These are phyloP conservation scores for Mucuna pruriens DNA, from an alignment of 306 rosid genomes.

Conservation along the genomic window DNA sequence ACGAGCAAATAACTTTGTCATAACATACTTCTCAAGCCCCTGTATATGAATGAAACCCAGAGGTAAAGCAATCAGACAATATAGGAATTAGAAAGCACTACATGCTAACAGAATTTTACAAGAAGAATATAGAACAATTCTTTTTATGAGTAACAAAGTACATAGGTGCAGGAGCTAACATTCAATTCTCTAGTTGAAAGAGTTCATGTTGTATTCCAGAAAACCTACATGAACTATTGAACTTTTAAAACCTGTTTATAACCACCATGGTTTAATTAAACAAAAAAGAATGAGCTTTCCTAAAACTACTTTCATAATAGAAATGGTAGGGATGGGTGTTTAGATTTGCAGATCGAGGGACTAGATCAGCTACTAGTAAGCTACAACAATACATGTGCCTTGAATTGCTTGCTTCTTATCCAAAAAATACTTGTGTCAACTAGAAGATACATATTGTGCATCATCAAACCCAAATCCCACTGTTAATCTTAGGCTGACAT, in stretches of 20 bases:
- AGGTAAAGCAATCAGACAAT: slow-evolving; percentile 33
- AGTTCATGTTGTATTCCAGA: slow-evolving; percentile 14
- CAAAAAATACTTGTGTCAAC: not conserved
- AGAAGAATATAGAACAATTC: slow-evolving; percentile 21
- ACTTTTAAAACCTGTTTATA: not conserved
- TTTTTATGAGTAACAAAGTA: slow-evolving; percentile 23
- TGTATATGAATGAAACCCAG: slow-evolving; percentile 48
- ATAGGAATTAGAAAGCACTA: slow-evolving; percentile 35
- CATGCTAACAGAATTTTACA: not conserved
- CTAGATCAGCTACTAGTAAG: slow-evolving; percentile 19
- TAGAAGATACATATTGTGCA: slow-evolving; percentile 23
- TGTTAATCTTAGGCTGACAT: not conserved
- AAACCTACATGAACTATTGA: not conserved
- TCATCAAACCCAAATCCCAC: slow-evolving; percentile 1
- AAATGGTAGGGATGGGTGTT: slow-evolving; percentile 21
- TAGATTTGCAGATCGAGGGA: not conserved
- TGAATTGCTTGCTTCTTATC: slow-evolving; percentile 2
- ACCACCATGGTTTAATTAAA: slow-evolving; percentile 19
- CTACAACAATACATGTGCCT: not conserved
- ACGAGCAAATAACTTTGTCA: slow-evolving; percentile 94
- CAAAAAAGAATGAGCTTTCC: slow-evolving; percentile 10
- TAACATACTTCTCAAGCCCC: slow-evolving; percentile 99
- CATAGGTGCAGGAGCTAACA: slow-evolving; percentile 1
- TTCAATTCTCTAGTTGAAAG: slow-evolving; percentile 2
- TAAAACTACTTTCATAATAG: not conserved